phyloP scores from a whole-genome alignment of 176 grass and related monocot genomes.

The Juncus effusus region DNA sequence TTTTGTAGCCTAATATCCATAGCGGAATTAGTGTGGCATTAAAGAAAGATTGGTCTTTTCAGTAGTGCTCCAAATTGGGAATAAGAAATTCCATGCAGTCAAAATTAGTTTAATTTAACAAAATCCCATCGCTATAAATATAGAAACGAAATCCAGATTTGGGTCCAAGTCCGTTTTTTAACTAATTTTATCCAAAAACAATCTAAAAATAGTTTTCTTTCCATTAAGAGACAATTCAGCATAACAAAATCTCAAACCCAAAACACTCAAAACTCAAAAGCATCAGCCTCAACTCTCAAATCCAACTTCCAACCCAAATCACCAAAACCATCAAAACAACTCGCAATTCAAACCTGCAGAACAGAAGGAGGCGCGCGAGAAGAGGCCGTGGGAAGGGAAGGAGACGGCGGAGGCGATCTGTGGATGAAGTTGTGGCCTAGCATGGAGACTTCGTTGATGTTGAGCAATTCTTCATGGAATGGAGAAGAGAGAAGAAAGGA shows the following conservation, averaged over 20 bases:
- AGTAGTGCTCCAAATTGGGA: no score
- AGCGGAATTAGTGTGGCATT: no score
- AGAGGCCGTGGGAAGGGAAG: conserved; percentile 19
- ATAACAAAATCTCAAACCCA: background rate
- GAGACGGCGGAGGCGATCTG: conserved; percentile 27
- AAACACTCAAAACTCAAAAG: background rate
- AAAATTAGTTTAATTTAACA: no score
- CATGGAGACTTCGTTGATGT: conserved; percentile 31
- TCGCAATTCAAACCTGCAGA: conserved; percentile 37
- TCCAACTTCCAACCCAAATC: background rate
- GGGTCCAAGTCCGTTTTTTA: no score
- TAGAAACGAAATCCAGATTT: no score
- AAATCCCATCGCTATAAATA: no score
- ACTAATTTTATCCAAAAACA: no score
- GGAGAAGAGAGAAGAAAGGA: background rate
- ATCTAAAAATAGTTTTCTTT: no score
- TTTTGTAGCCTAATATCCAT: no score
- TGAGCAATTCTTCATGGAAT: conserved; percentile 27
- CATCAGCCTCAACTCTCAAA: conserved; percentile 7
- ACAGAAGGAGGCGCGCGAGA: conserved; percentile 26
- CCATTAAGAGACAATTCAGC: background rate
- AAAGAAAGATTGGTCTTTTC: no score
- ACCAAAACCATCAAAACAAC: conserved; percentile 13
- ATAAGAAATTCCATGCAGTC: no score
- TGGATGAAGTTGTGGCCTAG: conserved; percentile 39